A percentile compares a stretch with the other conserved stretches of the same genome.
These are phyloP conservation scores for Serendipita sp. DNA, from an alignment of 768 basidiomycete species.

Conservation along the genomic window DNA sequence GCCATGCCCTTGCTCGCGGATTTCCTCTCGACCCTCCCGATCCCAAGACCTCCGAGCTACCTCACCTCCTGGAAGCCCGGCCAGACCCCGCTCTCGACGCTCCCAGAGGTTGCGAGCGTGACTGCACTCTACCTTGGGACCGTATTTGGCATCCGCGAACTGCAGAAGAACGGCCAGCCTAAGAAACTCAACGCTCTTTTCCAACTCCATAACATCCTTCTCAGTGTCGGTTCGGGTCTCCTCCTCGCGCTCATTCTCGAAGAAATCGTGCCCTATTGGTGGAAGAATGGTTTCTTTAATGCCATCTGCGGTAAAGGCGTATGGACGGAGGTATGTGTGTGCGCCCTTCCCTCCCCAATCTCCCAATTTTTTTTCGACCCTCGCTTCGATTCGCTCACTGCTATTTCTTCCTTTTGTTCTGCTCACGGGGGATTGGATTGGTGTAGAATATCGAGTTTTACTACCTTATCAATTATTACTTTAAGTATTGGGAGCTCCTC, in stretches of 20 bases:
- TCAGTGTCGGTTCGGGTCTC: constrained; percentile 24
- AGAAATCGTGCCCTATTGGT: constrained; percentile 28
- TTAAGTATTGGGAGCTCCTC: constrained; percentile 32
- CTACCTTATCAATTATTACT: constrained; percentile 36
- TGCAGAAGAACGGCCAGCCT: constrained; percentile 24
- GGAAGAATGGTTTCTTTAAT: constrained; percentile 27
- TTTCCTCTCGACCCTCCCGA: not conserved
- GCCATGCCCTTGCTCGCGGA: not conserved
- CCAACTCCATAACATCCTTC: constrained; percentile 27
- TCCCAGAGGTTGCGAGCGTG: constrained; percentile 23
- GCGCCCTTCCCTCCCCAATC: no score
- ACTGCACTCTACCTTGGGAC: constrained; percentile 26
- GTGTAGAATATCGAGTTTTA: constrained; percentile 22
- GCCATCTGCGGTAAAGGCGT: constrained; percentile 26
- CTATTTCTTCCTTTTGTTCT: not conserved
- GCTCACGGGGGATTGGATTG: not conserved
- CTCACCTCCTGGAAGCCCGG: constrained; percentile 22
- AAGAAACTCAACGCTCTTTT: constrained; percentile 22
- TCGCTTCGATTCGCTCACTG: not conserved
- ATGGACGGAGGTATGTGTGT: constrained; percentile 27
- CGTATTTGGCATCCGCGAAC: constrained; percentile 27
- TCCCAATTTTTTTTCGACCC: not conserved
- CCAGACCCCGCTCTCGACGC: constrained; percentile 23
- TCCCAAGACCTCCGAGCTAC: constrained; percentile 12
- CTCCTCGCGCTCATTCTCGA: constrained; percentile 28